Conservation (phyloP, 768 basidiomycete species). For the Hemileccinum impolitum region DNA sequence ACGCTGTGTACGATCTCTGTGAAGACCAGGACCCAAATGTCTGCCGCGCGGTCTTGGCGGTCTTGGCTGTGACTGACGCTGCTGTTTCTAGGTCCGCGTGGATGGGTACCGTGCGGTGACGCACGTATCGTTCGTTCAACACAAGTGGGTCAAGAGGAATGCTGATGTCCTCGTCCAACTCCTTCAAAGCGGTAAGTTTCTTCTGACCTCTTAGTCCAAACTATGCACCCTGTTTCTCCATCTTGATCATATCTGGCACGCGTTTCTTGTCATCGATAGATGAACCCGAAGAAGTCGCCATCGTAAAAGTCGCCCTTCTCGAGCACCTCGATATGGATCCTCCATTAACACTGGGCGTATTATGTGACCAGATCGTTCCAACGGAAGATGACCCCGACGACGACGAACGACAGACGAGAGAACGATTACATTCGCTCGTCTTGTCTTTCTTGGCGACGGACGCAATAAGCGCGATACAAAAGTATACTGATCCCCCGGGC, state of each 20-base stretch:
- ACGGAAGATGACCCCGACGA: constrained; percentile 50
- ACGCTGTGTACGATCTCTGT: constrained; percentile 76
- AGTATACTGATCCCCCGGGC: constrained; percentile 39
- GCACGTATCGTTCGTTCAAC: constrained; percentile 43
- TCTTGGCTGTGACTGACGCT: constrained; percentile 4
- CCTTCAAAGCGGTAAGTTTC: constrained; percentile 63
- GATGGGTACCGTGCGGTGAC: constrained; percentile 65
- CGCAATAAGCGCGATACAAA: constrained; percentile 44
- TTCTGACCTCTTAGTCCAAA: not conserved
- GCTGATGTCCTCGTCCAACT: constrained; percentile 74
- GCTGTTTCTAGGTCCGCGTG: constrained; percentile 52
- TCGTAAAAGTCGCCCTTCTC: constrained; percentile 57
- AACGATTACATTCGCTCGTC: constrained; percentile 56
- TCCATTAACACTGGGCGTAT: constrained; percentile 55
- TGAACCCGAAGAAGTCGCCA: constrained; percentile 59
- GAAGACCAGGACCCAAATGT: constrained; percentile 62
- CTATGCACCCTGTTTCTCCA: constrained; percentile 3
- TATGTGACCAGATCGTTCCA: constrained; percentile 64
- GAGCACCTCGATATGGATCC: constrained; percentile 66
- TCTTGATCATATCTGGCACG: constrained; percentile 20
- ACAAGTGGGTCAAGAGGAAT: constrained; percentile 64
- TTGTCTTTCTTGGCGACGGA: constrained; percentile 55
- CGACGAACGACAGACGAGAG: constrained; percentile 55
- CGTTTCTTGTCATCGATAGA: constrained; percentile 37
- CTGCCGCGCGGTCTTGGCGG: constrained; percentile 14